Conservation (phyloP, 2,329 filamentous ascomycete species). For the Ceratocystis variospora region DNA sequence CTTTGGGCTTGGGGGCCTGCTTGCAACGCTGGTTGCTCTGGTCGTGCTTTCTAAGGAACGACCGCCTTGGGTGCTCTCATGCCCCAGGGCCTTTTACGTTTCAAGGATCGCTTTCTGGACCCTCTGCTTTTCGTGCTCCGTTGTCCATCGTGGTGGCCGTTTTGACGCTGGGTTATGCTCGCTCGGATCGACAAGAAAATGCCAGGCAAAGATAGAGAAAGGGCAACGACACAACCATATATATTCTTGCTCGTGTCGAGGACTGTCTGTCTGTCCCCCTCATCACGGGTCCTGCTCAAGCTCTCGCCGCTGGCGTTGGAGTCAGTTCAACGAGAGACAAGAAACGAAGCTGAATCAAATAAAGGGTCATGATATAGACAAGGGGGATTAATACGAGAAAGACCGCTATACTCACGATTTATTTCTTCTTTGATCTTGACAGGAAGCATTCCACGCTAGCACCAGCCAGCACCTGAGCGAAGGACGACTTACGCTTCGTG, state of each 20-base stretch:
- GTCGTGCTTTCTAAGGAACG: background rate
- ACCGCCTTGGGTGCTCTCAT: background rate
- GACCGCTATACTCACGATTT: background rate
- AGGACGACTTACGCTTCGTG: background rate
- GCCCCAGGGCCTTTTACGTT: background rate
- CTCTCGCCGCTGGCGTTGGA: background rate
- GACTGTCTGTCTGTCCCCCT: too few species aligned
- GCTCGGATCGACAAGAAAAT: too few species aligned
- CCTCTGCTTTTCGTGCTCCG: background rate
- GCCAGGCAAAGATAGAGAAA: too few species aligned
- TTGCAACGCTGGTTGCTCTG: background rate
- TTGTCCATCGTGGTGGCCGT: too few species aligned
- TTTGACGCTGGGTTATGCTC: too few species aligned
- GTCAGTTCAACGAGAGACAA: background rate
- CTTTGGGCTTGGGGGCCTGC: background rate
- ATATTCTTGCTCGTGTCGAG: too few species aligned
- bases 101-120: background rate
- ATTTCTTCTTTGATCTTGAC: background rate
- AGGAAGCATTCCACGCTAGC: conserved; percentile 1
- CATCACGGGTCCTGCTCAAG: too few species aligned
- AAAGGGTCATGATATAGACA: background rate
- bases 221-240: too few species aligned
- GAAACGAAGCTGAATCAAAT: background rate
- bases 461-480: background rate
- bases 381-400: background rate